Conservation (phyloP, 73 alveolate genomes). For the Paramecium pentaurelia region DNA sequence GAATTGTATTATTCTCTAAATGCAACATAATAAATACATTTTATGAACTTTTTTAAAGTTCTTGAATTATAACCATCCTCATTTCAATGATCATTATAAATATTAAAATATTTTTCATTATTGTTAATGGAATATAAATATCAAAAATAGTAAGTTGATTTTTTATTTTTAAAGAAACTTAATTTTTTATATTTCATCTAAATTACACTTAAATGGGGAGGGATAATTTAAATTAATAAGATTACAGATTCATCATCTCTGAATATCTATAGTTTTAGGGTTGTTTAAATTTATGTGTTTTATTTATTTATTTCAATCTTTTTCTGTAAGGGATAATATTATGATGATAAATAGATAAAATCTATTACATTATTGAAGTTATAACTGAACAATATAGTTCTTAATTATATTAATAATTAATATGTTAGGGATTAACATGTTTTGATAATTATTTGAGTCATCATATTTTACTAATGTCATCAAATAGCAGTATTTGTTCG, state of each 20-base stretch:
- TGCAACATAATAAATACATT: not conserved
- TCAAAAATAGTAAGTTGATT: not conserved
- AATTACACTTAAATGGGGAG: not conserved
- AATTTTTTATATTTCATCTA: too few species aligned
- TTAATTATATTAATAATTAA: not conserved
- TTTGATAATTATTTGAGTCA: not conserved
- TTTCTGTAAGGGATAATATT: not conserved
- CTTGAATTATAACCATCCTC: conserved; percentile 13
- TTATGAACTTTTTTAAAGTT: conserved; percentile 5
- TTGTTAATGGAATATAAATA: not conserved
- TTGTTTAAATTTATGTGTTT: not conserved
- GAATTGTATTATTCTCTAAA: not conserved
- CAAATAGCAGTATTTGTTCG: not conserved
- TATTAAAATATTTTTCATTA: not conserved
- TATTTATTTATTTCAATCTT: not conserved
- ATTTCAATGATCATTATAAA: not conserved
- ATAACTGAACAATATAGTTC: not conserved
- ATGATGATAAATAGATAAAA: not conserved
- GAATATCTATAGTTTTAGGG: not conserved
- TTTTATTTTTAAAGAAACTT: not conserved
- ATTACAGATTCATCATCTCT: not conserved
- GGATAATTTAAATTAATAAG: not conserved
- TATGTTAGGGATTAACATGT: not conserved
- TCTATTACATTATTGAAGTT: not conserved
- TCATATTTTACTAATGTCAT: not conserved